Base-by-base conservation (phyloP, 1,284 basidiomycete genomes). In the Ceratobasidium sp. region DNA sequence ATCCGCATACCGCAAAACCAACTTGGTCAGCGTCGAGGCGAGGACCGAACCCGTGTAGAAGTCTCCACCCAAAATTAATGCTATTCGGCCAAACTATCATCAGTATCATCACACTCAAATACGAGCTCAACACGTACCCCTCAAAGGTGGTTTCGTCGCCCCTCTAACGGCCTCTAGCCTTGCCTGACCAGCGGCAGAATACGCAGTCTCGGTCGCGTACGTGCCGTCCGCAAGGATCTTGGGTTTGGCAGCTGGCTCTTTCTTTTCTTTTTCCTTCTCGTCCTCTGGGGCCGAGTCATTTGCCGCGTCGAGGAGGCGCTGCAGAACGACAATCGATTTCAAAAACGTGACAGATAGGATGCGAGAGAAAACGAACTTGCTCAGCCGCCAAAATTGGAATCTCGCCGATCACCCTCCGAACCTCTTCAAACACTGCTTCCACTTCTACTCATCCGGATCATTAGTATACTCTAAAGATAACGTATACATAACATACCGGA, bases 201-300 rank as follows among this genome's bases (percentile, higher is more conserved):
- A 98, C 13, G 95, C 95, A 0, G 96, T 96, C 87, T 99, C 98
- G 3, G 97, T 99, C 0, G 97, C 97, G 84, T 99, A 99, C 2
- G 97, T 99, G 18, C 98, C 98, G 83, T 99, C 98, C 26, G 97
- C 97, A 58, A 98, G 88, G 1, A 99, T 95, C 18, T 89, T 86
- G 0, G 89, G 85, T 80, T 86, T 85, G 26, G 80, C 78, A n/a
- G 77, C 56, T 6, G 58, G 42, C 78, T 82, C 76, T 84, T 84
- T 77, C 58, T 86, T 84, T 60, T 86, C 86, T 20, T 86, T 84
- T 60, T 87, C 86, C 53, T 89, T 90, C 18, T 89, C 91, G 61
- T 87, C 86, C 51, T 89, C 90, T 18, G 89, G 91, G 39, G 89
- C 88, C 15, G 93, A 33, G 23, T 61, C 61, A n/a, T 42, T 76